These are phyloP conservation scores for Aquilaria sinensis DNA, from an alignment of 345 rosid species.

Conservation along the genomic window DNA sequence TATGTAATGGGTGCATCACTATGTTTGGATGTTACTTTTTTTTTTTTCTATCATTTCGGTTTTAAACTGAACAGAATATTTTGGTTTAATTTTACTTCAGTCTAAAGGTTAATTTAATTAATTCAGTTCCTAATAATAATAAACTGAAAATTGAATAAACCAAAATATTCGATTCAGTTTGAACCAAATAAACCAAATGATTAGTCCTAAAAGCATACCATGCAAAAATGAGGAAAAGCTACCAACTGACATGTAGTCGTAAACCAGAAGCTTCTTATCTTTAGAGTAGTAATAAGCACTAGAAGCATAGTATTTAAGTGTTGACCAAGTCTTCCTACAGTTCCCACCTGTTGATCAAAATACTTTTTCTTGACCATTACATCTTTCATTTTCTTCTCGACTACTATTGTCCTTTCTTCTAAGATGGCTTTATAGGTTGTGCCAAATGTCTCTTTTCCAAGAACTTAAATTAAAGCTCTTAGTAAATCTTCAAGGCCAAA, in stretches of 20 bases:
- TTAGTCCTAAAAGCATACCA: constrained; percentile 31
- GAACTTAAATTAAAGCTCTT: constrained; percentile 92
- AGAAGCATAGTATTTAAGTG: constrained; percentile 74
- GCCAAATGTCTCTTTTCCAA: constrained; percentile 91
- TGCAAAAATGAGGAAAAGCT: constrained; percentile 64
- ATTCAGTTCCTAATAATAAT: background rate
- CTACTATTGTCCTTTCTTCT: constrained; percentile 84
- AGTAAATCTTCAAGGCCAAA: constrained; percentile 87
- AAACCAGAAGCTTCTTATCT: constrained; percentile 89
- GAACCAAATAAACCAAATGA: background rate
- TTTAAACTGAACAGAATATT: too few relatives aligned
- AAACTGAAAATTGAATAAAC: background rate
- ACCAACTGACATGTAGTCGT: constrained; percentile 65
- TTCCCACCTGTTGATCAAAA: constrained; percentile 92
- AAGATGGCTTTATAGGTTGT: constrained; percentile 86
- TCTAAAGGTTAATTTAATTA: background rate
- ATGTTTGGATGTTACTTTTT: too few relatives aligned
- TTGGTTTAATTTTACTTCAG: too few relatives aligned
- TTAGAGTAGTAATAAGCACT: constrained; percentile 86
- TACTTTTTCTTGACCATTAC: constrained; percentile 69
- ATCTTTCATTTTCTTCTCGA: constrained; percentile 82
- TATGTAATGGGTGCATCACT: too few relatives aligned
- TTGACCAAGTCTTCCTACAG: constrained; percentile 58
- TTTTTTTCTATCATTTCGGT: too few relatives aligned
- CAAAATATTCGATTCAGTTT: background rate